These are phyloP conservation scores for Rhizopus stolonifer DNA, from an alignment of 371 early-diverging fungal genomes.

Conservation along the genomic window DNA sequence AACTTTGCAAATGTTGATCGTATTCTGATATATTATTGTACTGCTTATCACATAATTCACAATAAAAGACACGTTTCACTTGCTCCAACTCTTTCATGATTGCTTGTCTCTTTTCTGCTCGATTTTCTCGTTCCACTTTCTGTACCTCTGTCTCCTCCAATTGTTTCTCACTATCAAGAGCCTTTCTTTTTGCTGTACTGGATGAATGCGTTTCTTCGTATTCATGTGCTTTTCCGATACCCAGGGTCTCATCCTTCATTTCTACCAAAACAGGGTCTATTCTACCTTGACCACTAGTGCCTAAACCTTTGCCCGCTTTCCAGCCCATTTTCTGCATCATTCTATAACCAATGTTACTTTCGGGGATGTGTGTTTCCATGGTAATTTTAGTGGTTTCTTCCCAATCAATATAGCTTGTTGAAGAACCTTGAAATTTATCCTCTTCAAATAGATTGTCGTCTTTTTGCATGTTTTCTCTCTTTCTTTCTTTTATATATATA, in stretches of 20 bases:
- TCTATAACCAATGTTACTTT: slow-evolving; percentile 59
- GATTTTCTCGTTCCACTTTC: slow-evolving; percentile 39
- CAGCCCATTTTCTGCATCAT: slow-evolving; percentile 71
- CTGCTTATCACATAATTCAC: slow-evolving; percentile 78
- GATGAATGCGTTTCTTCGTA: slow-evolving; percentile 48
- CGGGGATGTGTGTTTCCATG: slow-evolving; percentile 59
- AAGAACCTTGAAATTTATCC: background rate
- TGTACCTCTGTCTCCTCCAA: slow-evolving; percentile 65
- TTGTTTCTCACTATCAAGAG: slow-evolving; percentile 60
- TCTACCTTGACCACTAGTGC: slow-evolving; percentile 50
- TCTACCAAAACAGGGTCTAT: slow-evolving; percentile 67
- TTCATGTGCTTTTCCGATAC: slow-evolving; percentile 66
- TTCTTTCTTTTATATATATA: background rate
- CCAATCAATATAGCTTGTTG: slow-evolving; percentile 5
- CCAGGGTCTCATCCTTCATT: slow-evolving; percentile 60
- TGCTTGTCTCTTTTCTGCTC: slow-evolving; percentile 47
- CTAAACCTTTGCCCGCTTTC: slow-evolving; percentile 63
- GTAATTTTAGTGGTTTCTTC: slow-evolving; percentile 30
- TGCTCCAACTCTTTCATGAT: slow-evolving; percentile 61
- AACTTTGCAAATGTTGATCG: slow-evolving; percentile 74
- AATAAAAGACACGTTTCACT: slow-evolving; percentile 73
- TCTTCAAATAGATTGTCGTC: slow-evolving; percentile 3
- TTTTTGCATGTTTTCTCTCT: slow-evolving; percentile 5
- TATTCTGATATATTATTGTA: slow-evolving; percentile 73
- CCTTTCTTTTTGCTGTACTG: slow-evolving; percentile 62